Base-by-base conservation (phyloP, 2,329 filamentous ascomycete genomes). In the Plenodomus tracheiphilus region DNA sequence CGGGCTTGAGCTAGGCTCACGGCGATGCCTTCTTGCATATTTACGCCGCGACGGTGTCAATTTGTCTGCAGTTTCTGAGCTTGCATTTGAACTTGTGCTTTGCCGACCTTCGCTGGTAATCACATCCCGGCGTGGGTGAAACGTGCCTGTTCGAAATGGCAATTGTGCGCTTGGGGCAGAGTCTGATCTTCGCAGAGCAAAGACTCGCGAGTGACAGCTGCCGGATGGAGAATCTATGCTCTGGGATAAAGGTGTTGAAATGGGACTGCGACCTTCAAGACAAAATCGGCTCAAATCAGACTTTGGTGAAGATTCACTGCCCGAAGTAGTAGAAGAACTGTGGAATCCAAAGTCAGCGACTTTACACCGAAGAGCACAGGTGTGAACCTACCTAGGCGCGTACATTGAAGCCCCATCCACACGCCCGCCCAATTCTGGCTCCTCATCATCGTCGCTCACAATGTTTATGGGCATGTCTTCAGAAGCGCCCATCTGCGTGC, bases 381-480 rank as follows among this genome's bases (percentile, higher is more conserved):
- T 10, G 28, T 32, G 15, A 8, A 32, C 11, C 15, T 46, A 47
- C 13, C 25, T n/a, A 5, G 1, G 4, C 15, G 34, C n/a, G 13
- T 19, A 28, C 22, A 20, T 18, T 20, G 20, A 22, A 10, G 13
- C 2, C 18, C 18, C n/a, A 7, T n/a, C n/a, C n/a, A n/a, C n/a
- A n/a, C n/a, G n/a, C n/a, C n/a, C n/a, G n/a, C n/a, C n/a, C n/a
- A n/a, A n/a, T n/a, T n/a, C n/a, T n/a, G n/a, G n/a, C n/a, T n/a
- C n/a, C n/a, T n/a, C n/a, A n/a, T 47, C 41, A 18, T 49, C 44
- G 2, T 56, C 48, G 37, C 54, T 53, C n/a, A 54, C 48, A 22
- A 61, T 52, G 2, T 37, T 47, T 18, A 61, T 61, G 10, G 57
- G 57, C 1, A 32, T 11, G 0, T 47, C 11, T 9, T 40, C 22